These are phyloP conservation scores for Trichoderma sp. DNA, from an alignment of 2,329 filamentous ascomycete genomes.

Conservation along the genomic window DNA sequence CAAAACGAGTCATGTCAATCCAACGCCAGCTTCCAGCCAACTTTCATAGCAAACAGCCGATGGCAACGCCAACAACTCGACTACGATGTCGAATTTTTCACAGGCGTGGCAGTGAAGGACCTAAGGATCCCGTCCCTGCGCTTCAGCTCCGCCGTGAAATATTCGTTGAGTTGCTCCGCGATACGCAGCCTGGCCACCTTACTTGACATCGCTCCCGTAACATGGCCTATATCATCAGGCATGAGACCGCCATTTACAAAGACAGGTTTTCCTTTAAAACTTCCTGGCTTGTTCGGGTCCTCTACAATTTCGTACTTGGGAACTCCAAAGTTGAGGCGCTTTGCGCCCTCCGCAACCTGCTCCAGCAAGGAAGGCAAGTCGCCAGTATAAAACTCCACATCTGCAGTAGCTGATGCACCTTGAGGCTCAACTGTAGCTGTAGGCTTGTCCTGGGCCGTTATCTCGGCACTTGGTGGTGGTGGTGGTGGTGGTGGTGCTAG, in stretches of 20 bases:
- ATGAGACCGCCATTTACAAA: slow-evolving; percentile 34
- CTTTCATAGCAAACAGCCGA: background rate
- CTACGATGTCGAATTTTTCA: background rate
- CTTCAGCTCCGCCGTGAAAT: slow-evolving; percentile 32
- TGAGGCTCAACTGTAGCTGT: background rate
- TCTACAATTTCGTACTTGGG: slow-evolving; percentile 37
- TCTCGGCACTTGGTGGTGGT: background rate
- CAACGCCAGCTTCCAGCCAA: background rate
- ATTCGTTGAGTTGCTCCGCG: slow-evolving; percentile 39
- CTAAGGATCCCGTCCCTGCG: background rate
- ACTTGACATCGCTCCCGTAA: slow-evolving; percentile 36
- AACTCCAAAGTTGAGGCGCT: slow-evolving; percentile 31
- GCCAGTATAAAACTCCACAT: background rate
- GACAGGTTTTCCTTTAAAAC: slow-evolving; percentile 38
- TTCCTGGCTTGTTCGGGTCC: slow-evolving; percentile 24
- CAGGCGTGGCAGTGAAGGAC: background rate
- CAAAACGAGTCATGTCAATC: background rate
- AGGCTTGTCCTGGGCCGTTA: background rate
- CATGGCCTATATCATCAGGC: slow-evolving; percentile 34
- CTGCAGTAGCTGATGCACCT: background rate
- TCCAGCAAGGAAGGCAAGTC: slow-evolving; percentile 24
- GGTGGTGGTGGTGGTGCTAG: background rate
- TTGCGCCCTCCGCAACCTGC: slow-evolving; percentile 35
- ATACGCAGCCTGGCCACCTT: slow-evolving; percentile 39
- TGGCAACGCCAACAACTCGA: background rate